Evolutionary conservation across 2,329 filamentous ascomycete species (phyloP).

Genomic region (Eutypella sp.): DNA sequence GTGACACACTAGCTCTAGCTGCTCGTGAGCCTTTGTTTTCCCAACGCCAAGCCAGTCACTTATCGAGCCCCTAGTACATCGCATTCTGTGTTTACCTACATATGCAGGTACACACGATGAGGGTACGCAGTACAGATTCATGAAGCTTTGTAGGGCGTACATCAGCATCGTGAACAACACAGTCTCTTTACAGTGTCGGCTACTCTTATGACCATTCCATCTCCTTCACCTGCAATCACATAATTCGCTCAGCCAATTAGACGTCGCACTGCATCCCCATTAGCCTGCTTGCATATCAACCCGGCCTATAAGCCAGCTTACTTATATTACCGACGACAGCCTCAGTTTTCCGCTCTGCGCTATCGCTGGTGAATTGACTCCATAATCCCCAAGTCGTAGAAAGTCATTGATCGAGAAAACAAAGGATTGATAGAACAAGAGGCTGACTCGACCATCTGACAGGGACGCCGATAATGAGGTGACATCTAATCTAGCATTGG

Average conservation of each 20-base stretch:
- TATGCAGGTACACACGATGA: neutral
- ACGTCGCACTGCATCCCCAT: neutral
- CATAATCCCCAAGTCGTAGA: neutral
- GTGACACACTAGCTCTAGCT: no score
- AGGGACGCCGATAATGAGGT: constrained; percentile 21
- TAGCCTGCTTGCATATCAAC: neutral
- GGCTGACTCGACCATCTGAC: neutral
- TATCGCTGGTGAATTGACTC: neutral
- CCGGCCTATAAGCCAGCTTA: neutral
- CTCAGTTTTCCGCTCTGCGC: neutral
- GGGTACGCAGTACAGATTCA: neutral
- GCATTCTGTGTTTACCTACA: neutral
- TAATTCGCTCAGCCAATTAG: neutral
- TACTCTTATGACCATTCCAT: neutral
- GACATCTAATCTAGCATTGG: constrained; percentile 17
- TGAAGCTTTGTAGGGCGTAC: neutral
- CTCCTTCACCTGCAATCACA: neutral
- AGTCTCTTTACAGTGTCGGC: neutral
- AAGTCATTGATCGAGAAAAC: neutral
- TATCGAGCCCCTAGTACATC: no score
- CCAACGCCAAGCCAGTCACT: no score
- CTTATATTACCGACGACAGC: neutral
- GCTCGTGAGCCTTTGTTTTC: no score
- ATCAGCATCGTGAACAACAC: neutral
- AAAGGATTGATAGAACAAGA: neutral